These are phyloP conservation scores for Harringtonia lauricola DNA, from an alignment of 2,329 filamentous ascomycete species.

Conservation along the genomic window DNA sequence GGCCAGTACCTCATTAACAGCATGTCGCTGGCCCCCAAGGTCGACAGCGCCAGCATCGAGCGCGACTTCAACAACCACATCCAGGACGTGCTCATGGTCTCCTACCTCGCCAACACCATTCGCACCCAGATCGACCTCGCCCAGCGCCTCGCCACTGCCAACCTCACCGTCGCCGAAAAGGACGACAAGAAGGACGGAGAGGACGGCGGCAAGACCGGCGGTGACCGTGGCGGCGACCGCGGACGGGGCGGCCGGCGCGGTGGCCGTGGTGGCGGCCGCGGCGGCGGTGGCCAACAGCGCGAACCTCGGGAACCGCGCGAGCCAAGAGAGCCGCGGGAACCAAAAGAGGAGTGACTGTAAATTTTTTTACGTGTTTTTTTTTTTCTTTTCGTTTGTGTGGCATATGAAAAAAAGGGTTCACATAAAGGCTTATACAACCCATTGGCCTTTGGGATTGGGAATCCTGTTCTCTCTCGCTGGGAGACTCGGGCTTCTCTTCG, in stretches of 20 bases:
- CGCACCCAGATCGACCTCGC: constrained; percentile 98
- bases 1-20: constrained; percentile 94
- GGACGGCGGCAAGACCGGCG: constrained; percentile 28
- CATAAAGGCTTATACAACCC: background rate
- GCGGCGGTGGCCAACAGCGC: constrained; percentile 33
- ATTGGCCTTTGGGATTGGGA: too few relatives aligned
- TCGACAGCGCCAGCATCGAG: constrained; percentile 82
- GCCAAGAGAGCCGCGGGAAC: constrained; percentile 14
- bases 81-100: constrained; percentile 96
- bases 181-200: constrained; percentile 26
- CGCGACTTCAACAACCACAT: constrained; percentile 99
- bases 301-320: constrained; percentile 40
- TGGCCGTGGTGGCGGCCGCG: constrained; percentile 34
- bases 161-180: constrained; percentile 36
- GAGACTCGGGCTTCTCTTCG: background rate
- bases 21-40: constrained; percentile 87
- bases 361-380: background rate
- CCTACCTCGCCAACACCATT: constrained; percentile 96
- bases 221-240: constrained; percentile 30
- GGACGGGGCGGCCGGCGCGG: constrained; percentile 23
- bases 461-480: too few relatives aligned
- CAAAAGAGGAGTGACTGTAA: constrained; percentile 17
- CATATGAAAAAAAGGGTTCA: too few relatives aligned
- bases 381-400: background rate
- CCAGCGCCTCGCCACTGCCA: constrained; percentile 80